phyloP scores from a whole-genome alignment of 1,284 basidiomycete genomes.

The Porodaedalea pini region DNA sequence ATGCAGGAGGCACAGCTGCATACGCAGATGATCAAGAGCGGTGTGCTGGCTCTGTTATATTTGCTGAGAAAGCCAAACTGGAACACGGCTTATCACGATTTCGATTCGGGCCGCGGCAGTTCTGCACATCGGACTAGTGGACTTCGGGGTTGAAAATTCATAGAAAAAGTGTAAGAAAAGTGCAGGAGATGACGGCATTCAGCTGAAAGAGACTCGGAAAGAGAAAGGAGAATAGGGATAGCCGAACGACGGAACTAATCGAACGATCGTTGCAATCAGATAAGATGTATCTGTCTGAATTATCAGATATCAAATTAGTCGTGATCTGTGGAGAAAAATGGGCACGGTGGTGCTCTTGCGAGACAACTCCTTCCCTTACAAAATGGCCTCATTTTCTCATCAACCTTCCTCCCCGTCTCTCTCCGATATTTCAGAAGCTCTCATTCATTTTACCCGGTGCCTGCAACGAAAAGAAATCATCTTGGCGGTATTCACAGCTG shows the following conservation, averaged over 20 bases:
- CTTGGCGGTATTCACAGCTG: background rate
- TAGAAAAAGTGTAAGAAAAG: background rate
- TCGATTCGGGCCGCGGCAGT: background rate
- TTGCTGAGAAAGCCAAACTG: too few relatives aligned
- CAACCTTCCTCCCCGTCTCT: background rate
- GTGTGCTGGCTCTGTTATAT: too few relatives aligned
- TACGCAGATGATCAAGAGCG: too few relatives aligned
- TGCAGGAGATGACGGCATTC: too few relatives aligned
- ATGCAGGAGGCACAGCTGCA: background rate
- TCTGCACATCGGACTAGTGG: background rate
- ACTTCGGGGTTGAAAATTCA: too few relatives aligned
- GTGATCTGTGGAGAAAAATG: too few relatives aligned
- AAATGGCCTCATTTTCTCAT: slow-evolving; percentile 4
- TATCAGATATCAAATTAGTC: background rate
- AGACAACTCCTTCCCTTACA: background rate
- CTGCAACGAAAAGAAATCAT: background rate
- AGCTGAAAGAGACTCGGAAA: background rate
- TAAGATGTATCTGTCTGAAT: background rate
- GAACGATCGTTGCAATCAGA: slow-evolving; percentile 1
- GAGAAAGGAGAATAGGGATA: background rate
- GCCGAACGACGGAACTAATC: background rate
- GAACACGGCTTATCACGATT: background rate
- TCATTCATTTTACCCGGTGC: background rate
- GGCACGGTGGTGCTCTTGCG: too few relatives aligned
- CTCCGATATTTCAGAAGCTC: background rate